Conservation (phyloP, 768 basidiomycete genomes). For the Imleria badia region DNA sequence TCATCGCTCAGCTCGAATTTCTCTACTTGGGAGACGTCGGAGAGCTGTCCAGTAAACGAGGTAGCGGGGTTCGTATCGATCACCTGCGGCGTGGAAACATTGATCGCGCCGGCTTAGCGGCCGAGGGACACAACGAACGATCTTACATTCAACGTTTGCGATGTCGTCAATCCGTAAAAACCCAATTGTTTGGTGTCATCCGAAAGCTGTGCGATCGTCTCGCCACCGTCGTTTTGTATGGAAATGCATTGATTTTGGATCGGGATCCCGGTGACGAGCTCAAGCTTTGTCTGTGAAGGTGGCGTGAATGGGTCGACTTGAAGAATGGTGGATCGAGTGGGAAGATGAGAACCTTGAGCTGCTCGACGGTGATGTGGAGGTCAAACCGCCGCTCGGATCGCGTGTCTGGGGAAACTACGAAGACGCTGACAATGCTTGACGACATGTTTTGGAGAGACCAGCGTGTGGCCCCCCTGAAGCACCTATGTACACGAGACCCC, state of each 20-base stretch:
- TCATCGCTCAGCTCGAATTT: conserved; percentile 87
- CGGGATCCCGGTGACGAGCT: conserved; percentile 89
- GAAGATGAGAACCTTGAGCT: conserved; percentile 68
- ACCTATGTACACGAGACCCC: too few relatives aligned
- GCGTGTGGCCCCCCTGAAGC: too few relatives aligned
- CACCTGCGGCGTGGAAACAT: conserved; percentile 48
- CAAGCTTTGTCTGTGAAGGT: conserved; percentile 65
- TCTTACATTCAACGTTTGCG: conserved; percentile 78
- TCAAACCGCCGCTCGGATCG: conserved; percentile 87
- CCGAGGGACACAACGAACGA: background rate
- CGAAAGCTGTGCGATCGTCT: conserved; percentile 52
- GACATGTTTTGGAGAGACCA: conserved; percentile 32
- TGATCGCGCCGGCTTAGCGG: background rate
- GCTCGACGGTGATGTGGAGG: conserved; percentile 65
- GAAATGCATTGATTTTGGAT: conserved; percentile 67
- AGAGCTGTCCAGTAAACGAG: conserved; percentile 79
- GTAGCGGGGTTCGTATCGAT: conserved; percentile 70
- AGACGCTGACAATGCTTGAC: conserved; percentile 59
- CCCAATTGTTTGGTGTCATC: conserved; percentile 71
- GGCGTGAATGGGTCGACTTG: background rate
- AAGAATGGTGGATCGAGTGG: background rate
- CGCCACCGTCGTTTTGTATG: conserved; percentile 56
- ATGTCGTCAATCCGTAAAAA: conserved; percentile 71
- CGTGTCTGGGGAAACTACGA: conserved; percentile 84
- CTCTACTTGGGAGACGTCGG: conserved; percentile 82